phyloP scores from a whole-genome alignment of 2,329 filamentous ascomycete genomes.

The Pseudopithomyces maydicus region DNA sequence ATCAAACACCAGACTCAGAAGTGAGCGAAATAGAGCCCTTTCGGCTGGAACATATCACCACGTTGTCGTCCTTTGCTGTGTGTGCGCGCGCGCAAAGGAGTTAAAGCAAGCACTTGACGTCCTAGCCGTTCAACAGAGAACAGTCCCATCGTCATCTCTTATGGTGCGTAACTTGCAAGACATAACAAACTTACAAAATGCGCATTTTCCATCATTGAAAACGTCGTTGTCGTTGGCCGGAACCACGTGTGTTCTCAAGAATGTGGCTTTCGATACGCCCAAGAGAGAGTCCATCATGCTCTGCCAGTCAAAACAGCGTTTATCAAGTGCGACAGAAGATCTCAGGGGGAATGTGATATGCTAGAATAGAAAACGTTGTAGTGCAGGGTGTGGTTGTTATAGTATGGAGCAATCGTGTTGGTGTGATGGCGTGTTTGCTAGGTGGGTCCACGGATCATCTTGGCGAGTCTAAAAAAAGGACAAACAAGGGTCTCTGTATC shows the following conservation, averaged over 20 bases:
- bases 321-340: neutral
- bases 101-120: neutral
- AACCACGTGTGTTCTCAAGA: conserved; percentile 11
- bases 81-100: neutral
- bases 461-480: no score
- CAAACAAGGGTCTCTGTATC: no score
- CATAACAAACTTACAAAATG: neutral
- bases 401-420: no score
- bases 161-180: neutral
- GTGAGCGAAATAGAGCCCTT: no score
- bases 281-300: neutral
- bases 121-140: neutral
- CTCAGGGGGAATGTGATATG: neutral
- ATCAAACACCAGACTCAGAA: no score
- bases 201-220: conserved; percentile 20
- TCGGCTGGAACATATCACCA: no score
- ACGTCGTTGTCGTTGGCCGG: conserved; percentile 15
- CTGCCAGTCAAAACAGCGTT: neutral
- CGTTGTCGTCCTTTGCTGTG: no score
- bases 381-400: no score
- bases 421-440: no score
- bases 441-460: no score
- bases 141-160: no score
- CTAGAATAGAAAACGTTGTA: no score
- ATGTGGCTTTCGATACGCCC: conserved; percentile 3